Evolutionary conservation across 2,329 filamentous ascomycete species (phyloP).

Genomic region (Teratosphaeria gauchensis): DNA sequence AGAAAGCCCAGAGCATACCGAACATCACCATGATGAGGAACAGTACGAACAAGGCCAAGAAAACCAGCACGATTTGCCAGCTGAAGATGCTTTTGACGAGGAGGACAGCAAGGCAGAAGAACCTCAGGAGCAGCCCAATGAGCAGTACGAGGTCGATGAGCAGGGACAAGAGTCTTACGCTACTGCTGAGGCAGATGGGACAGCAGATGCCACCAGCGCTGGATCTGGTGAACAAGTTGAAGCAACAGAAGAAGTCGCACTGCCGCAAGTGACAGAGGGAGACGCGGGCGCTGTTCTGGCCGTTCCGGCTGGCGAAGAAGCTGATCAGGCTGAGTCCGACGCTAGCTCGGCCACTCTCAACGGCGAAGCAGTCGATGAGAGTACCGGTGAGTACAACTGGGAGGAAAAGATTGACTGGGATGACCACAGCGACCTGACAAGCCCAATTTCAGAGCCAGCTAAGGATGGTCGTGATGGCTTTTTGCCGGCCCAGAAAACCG

Average conservation of each 20-base stretch:
- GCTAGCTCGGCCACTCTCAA: constrained; percentile 17
- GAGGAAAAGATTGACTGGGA: constrained; percentile 18
- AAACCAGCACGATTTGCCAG: neutral
- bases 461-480: neutral
- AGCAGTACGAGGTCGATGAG: neutral
- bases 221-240: neutral
- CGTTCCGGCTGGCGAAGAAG: neutral
- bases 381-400: constrained; percentile 19
- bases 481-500: neutral
- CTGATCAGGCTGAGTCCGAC: constrained; percentile 2
- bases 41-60: constrained; percentile 4
- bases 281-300: neutral
- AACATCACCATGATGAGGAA: constrained; percentile 9
- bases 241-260: neutral
- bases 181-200: neutral
- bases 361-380: constrained; percentile 11
- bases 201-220: neutral
- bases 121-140: neutral
- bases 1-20: constrained; percentile 9
- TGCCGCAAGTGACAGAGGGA: neutral
- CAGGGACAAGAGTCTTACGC: neutral
- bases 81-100: neutral
- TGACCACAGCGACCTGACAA: constrained; percentile 18
- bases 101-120: neutral
- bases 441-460: constrained; percentile 11